Evolutionary conservation across 805 yeast species (phyloP), one percentile per base, ranked within the genome.

Genomic region (Wickerhamiella australiensis): DNA sequence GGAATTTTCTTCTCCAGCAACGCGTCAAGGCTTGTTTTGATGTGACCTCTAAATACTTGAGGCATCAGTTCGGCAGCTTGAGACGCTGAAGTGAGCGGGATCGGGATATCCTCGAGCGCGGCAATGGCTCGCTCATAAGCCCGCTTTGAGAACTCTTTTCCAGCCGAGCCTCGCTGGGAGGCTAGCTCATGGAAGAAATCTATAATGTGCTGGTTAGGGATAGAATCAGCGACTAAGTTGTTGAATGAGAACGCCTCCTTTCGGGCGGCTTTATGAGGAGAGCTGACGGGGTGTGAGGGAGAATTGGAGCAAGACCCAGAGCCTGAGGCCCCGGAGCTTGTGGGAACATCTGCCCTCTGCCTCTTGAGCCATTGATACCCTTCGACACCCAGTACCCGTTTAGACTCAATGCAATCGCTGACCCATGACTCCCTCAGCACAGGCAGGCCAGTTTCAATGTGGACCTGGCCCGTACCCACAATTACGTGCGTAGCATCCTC

Each of bases 11-110:
- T 53, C 2, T 59, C 50, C n/a, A 62, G 54, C 11, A 74, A 69
- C 54, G 74, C 78, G 38, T 69, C 74, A 21, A 76, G 68, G 56
- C 75, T 73, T 0, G 73, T 71, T 29, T 74, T 65, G 1, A 64
- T 58, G 9, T 62, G 55, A 1, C 77, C 76, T 15, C n/a, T 17
- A 29, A 75, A 56, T 5, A 26, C 45, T 3, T 1, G 72, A 70
- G 1, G 69, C 67, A 18, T 9, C 21, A 72, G 56, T 42, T 58
- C 57, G 12, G 53, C 43, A 1, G 78, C 77, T 38, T 75, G 69
- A 2, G 57, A 52, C 0, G 63, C 65, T 1, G 68, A 64, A 1
- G 49, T 57, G 4, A 77, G 61, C 1, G 63, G 65, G 4, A 50
- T 53, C 3, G 56, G 52, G 5, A 56, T 43, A 0, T 61, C 57